Conservation (phyloP, 495 filamentous ascomycete genomes). For the Xylaria intraflava region DNA sequence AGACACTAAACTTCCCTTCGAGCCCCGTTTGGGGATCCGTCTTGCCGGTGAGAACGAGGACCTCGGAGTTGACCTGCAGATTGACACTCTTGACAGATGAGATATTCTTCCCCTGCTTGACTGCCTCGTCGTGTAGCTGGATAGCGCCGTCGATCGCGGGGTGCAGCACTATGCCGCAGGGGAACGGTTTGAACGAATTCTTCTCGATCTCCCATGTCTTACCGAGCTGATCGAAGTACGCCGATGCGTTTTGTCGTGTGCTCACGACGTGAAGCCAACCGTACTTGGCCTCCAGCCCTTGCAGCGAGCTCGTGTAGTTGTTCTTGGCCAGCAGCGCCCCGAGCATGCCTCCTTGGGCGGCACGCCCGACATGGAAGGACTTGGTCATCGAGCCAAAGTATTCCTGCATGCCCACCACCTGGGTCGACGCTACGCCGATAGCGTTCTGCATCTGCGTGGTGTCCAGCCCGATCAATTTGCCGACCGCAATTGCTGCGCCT, state of each 20-base stretch:
- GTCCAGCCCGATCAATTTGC: slow-evolving; percentile 36
- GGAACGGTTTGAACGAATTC: slow-evolving; percentile 52
- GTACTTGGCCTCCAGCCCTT: slow-evolving; percentile 46
- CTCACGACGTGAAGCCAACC: slow-evolving; percentile 50
- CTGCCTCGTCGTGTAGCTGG: slow-evolving; percentile 36
- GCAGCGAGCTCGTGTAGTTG: slow-evolving; percentile 41
- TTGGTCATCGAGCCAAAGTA: slow-evolving; percentile 53
- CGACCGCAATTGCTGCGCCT: slow-evolving; percentile 45
- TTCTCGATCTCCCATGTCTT: slow-evolving; percentile 44
- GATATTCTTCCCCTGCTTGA: slow-evolving; percentile 18
- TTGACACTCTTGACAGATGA: slow-evolving; percentile 27
- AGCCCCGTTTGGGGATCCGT: slow-evolving; percentile 42
- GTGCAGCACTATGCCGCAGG: slow-evolving; percentile 53
- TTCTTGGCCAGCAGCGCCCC: slow-evolving; percentile 44
- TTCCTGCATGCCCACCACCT: slow-evolving; percentile 46
- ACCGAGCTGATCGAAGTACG: slow-evolving; percentile 29
- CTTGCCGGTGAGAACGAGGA: slow-evolving; percentile 49
- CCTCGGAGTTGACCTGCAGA: slow-evolving; percentile 44
- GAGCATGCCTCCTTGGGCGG: slow-evolving; percentile 44
- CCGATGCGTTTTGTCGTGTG: slow-evolving; percentile 28
- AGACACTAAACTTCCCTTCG: slow-evolving; percentile 50
- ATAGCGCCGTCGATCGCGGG: slow-evolving; percentile 47
- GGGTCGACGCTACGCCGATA: slow-evolving; percentile 47
- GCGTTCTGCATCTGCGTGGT: slow-evolving; percentile 40
- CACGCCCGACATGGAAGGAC: slow-evolving; percentile 47